Percentiles rank a stretch among this genome's conserved stretches.
Evolutionary conservation across 139 green algal species (phyloP).

Genomic region (Volvox reticuliferus): DNA sequence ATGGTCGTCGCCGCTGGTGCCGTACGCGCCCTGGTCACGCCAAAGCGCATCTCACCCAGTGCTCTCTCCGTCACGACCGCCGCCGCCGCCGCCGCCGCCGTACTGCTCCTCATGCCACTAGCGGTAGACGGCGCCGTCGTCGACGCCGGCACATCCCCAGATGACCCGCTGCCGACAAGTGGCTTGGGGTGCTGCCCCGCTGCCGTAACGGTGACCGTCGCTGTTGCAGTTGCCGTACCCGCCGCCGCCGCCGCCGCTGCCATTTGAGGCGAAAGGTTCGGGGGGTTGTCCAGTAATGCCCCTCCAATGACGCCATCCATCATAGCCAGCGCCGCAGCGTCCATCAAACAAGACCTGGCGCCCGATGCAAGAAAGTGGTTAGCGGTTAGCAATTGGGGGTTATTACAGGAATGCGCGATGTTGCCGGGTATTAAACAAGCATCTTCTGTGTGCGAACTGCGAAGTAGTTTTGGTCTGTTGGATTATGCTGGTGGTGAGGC

Average conservation of each 20-base stretch:
- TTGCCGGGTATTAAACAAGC: too few relatives aligned
- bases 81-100: not conserved
- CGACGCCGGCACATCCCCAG: not conserved
- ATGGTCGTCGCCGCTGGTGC: not conserved
- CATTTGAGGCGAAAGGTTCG: not conserved
- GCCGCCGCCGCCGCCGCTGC: not conserved
- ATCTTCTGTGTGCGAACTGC: too few relatives aligned
- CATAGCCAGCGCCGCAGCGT: conserved; percentile 19
- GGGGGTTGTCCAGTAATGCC: not conserved
- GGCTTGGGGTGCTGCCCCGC: too few relatives aligned
- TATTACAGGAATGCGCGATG: too few relatives aligned
- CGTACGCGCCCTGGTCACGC: not conserved
- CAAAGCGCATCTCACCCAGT: too few relatives aligned
- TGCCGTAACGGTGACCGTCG: not conserved
- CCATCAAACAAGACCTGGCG: conserved; percentile 34
- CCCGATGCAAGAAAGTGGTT: too few relatives aligned
- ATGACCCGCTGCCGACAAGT: not conserved
- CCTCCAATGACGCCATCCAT: conserved; percentile 27
- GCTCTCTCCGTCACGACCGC: not conserved
- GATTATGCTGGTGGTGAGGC: too few relatives aligned
- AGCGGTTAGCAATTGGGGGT: too few relatives aligned
- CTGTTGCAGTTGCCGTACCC: not conserved
- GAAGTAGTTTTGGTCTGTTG: too few relatives aligned
- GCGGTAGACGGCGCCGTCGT: not conserved
- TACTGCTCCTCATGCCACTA: not conserved